Conservation (phyloP, 2,329 filamentous ascomycete genomes). For the Ophiocordyceps unilateralis region DNA sequence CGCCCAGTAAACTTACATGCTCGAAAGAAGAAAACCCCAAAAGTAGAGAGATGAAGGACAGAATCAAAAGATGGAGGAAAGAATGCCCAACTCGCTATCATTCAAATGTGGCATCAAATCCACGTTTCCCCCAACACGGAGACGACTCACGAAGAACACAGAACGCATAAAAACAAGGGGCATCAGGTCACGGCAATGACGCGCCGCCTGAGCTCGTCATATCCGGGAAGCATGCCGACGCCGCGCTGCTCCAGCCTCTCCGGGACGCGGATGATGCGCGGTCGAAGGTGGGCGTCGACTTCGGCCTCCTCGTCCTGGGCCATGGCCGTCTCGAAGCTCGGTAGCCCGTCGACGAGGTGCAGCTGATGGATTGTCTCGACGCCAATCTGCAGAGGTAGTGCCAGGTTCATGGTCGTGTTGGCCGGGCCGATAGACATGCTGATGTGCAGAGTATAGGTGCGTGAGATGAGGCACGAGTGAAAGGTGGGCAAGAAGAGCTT, state of each 20-base stretch:
- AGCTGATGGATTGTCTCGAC: constrained; percentile 21
- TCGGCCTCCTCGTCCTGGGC: constrained; percentile 23
- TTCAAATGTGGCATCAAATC: neutral
- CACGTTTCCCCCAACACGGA: neutral
- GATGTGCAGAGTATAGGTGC: constrained; percentile 35
- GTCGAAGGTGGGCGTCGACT: constrained; percentile 24
- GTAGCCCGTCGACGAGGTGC: constrained; percentile 17
- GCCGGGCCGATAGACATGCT: constrained; percentile 23
- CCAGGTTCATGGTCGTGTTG: constrained; percentile 25
- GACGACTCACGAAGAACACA: no score
- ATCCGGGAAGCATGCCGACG: constrained; percentile 20
- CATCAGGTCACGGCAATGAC: constrained; percentile 10
- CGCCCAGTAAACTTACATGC: neutral
- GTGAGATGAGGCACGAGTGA: constrained; percentile 38
- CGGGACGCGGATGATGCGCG: constrained; percentile 20
- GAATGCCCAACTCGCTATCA: neutral
- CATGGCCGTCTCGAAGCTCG: constrained; percentile 32
- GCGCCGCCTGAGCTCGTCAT: constrained; percentile 15
- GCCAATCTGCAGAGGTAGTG: constrained; percentile 33
- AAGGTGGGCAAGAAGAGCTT: constrained; percentile 39
- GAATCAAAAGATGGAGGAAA: neutral
- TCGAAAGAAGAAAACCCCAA: neutral
- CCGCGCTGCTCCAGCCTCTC: constrained; percentile 12
- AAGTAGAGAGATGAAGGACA: neutral
- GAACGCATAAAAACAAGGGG: no score